Conservation (phyloP, 352 stramenopile genomes). For the Thraustochytrium sp. region DNA sequence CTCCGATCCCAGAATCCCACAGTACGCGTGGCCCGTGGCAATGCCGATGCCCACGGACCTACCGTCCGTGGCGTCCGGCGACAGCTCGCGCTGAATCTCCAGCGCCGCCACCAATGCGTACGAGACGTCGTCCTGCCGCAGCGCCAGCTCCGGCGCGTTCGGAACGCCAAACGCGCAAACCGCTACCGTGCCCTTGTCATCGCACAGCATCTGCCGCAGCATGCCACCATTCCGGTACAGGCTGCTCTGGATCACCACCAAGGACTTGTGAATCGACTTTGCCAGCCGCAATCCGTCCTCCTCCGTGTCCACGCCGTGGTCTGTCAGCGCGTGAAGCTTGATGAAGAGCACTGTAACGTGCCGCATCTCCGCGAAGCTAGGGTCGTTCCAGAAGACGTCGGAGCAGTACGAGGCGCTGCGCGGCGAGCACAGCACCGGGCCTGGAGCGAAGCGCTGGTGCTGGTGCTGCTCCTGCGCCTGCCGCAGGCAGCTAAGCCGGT, state of each 20-base stretch:
- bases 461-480: too few relatives aligned
- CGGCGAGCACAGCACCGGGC: background rate
- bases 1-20: constrained; percentile 79
- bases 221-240: constrained; percentile 47
- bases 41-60: constrained; percentile 62
- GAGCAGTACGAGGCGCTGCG: constrained; percentile 12
- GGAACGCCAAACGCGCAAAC: constrained; percentile 59
- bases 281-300: constrained; percentile 8
- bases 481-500: constrained; percentile 31
- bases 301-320: background rate
- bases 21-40: constrained; percentile 79
- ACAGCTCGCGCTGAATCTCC: background rate
- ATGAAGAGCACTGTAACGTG: constrained; percentile 38
- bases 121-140: constrained; percentile 50
- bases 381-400: constrained; percentile 35
- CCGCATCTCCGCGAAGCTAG: constrained; percentile 32
- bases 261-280: constrained; percentile 45
- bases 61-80: background rate
- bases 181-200: constrained; percentile 62
- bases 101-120: constrained; percentile 53
- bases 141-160: background rate
- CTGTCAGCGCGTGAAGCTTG: constrained; percentile 20
- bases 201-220: constrained; percentile 62
- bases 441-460: too few relatives aligned
- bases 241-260: constrained; percentile 41